phyloP scores from a whole-genome alignment of 352 stramenopile species.

The Globisporangium paddicum region DNA sequence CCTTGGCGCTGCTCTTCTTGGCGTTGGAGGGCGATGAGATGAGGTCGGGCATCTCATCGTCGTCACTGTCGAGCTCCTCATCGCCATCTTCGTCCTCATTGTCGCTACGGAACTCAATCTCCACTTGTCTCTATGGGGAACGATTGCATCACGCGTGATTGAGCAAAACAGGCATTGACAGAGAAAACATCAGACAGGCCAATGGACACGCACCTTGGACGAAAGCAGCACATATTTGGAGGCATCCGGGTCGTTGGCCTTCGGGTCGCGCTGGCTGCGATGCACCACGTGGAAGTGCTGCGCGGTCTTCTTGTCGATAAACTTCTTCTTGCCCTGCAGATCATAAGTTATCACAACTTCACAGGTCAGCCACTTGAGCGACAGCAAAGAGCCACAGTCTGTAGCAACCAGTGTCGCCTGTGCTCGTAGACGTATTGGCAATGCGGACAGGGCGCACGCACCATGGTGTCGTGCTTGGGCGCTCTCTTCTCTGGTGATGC shows the following conservation, averaged over 20 bases:
- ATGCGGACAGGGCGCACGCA: not conserved
- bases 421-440: not conserved
- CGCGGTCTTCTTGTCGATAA: slow-evolving; percentile 84
- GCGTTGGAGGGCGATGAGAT: slow-evolving; percentile 21
- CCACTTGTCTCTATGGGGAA: slow-evolving; percentile 32
- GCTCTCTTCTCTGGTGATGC: not conserved
- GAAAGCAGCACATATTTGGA: slow-evolving; percentile 84
- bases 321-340: slow-evolving; percentile 64
- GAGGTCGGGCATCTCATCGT: slow-evolving; percentile 55
- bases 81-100: slow-evolving; percentile 33
- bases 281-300: slow-evolving; percentile 88
- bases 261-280: slow-evolving; percentile 77
- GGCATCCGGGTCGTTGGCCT: slow-evolving; percentile 71
- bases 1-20: slow-evolving; percentile 19
- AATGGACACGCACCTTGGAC: slow-evolving; percentile 25
- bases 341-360: not conserved
- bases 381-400: not conserved
- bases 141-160: too few relatives aligned
- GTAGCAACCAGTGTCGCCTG: too few relatives aligned
- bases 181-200: not conserved
- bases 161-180: not conserved
- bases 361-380: not conserved
- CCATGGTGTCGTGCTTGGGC: not conserved
- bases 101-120: slow-evolving; percentile 60
- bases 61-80: slow-evolving; percentile 32